Evolutionary conservation across 2,329 filamentous ascomycete genomes (phyloP).

Genomic region (Monosporascus sp.): DNA sequence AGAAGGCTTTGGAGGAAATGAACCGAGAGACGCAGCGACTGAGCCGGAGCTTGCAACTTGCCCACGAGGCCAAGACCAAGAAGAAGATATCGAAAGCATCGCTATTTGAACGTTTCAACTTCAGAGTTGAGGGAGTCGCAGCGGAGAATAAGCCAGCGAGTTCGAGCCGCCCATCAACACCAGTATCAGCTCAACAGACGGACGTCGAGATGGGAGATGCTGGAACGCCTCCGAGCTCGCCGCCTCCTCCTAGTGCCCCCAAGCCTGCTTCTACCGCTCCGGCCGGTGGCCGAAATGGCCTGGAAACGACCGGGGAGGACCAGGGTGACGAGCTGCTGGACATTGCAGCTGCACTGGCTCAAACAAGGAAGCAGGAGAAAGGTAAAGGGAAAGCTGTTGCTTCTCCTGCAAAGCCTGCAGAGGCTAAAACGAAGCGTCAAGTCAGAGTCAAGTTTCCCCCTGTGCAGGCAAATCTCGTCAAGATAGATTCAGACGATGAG

Average conservation of each 20-base stretch:
- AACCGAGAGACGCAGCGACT: constrained; percentile 89
- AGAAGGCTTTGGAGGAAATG: constrained; percentile 93
- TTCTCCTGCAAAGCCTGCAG: constrained; percentile 18
- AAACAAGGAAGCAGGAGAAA: constrained; percentile 41
- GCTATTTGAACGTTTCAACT: constrained; percentile 81
- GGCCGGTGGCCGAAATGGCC: constrained; percentile 5
- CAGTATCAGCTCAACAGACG: constrained; percentile 37
- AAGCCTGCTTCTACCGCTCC: constrained; percentile 17
- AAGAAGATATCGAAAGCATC: constrained; percentile 84
- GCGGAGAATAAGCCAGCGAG: constrained; percentile 35
- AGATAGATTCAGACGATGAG: constrained; percentile 50
- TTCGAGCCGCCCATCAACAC: constrained; percentile 51
- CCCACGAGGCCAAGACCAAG: constrained; percentile 82
- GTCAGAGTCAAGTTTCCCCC: constrained; percentile 45
- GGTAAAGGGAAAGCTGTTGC: constrained; percentile 52
- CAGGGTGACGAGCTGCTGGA: constrained; percentile 32
- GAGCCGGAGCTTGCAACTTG: constrained; percentile 81
- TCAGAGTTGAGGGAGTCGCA: constrained; percentile 40
- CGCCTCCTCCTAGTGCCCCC: constrained; percentile 45
- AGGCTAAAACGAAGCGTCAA: constrained; percentile 35
- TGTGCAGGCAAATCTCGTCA: constrained; percentile 31
- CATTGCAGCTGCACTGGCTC: constrained; percentile 29
- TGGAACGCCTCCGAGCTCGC: constrained; percentile 70
- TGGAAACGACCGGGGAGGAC: constrained; percentile 8
- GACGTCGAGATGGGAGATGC: constrained; percentile 46